These are phyloP conservation scores for Oryza coarctata DNA, from an alignment of 176 grass and related monocot species.

Conservation along the genomic window DNA sequence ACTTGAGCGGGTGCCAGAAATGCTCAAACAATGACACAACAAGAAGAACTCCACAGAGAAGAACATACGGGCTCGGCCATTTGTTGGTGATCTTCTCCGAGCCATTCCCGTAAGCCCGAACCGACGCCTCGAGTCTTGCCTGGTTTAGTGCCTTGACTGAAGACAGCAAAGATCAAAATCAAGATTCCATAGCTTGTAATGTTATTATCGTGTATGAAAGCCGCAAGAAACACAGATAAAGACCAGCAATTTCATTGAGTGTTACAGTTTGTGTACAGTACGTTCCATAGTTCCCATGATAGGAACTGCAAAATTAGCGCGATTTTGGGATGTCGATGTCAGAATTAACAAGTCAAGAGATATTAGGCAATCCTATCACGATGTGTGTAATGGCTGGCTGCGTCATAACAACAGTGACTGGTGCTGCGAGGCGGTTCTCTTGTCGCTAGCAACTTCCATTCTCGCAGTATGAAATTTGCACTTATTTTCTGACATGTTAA, in stretches of 20 bases:
- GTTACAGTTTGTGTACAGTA: not conserved
- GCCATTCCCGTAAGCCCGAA: slow-evolving; percentile 57
- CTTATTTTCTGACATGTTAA: not conserved
- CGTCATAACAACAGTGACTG: not conserved
- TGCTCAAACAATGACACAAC: slow-evolving; percentile 63
- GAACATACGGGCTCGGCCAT: slow-evolving; percentile 87
- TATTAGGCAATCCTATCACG: not conserved
- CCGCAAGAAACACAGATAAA: not conserved
- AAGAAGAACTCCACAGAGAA: slow-evolving; percentile 58
- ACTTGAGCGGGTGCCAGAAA: slow-evolving; percentile 77
- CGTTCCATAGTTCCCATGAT: not conserved
- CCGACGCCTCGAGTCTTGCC: slow-evolving; percentile 76
- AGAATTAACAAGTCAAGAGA: not conserved
- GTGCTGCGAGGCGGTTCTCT: not conserved
- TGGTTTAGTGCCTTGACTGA: slow-evolving; percentile 83
- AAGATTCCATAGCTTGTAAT: not conserved
- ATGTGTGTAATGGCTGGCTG: not conserved
- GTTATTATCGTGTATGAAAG: not conserved
- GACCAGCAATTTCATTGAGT: not conserved
- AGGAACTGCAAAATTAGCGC: not conserved
- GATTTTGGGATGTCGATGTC: not conserved
- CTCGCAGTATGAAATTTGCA: not conserved
- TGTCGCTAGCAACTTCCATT: not conserved
- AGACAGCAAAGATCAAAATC: not conserved
- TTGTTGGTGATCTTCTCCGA: slow-evolving; percentile 49